A percentile compares a stretch with the other conserved stretches of the same genome.
These are phyloP conservation scores for Plasmodium relictum DNA, from an alignment of 169 alveolate genomes.

Conservation along the genomic window DNA sequence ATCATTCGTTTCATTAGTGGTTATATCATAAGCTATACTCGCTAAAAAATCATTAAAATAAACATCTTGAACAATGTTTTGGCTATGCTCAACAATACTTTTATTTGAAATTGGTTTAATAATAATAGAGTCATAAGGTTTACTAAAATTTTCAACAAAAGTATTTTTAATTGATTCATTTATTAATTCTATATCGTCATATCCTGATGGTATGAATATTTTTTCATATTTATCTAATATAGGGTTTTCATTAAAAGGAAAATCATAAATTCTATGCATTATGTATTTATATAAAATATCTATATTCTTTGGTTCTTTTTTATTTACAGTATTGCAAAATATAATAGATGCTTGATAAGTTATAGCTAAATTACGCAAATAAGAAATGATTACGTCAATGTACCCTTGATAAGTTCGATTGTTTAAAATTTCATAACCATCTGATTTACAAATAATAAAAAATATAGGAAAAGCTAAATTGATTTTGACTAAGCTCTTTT, in stretches of 20 bases:
- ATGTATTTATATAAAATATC: conserved; percentile 45
- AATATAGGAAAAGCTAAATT: conserved; percentile 64
- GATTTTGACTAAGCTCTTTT: conserved; percentile 25
- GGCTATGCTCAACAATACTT: conserved; percentile 66
- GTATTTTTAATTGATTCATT: conserved; percentile 54
- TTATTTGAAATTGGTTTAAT: conserved; percentile 64
- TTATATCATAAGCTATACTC: conserved; percentile 6
- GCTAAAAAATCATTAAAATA: conserved; percentile 63
- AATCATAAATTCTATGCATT: conserved; percentile 50
- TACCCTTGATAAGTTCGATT: conserved; percentile 72
- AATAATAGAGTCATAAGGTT: conserved; percentile 71
- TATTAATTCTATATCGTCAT: conserved; percentile 54
- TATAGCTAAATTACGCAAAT: conserved; percentile 46
- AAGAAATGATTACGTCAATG: conserved; percentile 57
- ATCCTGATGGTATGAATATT: conserved; percentile 66
- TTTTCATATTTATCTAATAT: conserved; percentile 62
- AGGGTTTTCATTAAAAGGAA: conserved; percentile 49
- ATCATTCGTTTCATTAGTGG: background rate
- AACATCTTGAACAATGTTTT: conserved; percentile 32
- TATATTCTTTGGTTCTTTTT: conserved; percentile 40
- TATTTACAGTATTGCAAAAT: conserved; percentile 58
- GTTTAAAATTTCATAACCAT: conserved; percentile 74
- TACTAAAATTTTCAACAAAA: conserved; percentile 56
- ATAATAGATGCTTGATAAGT: conserved; percentile 60
- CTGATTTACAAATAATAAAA: conserved; percentile 64